Evolutionary conservation across 208 protist species (phyloP).

Genomic region (Herpetomonas tarakana): DNA sequence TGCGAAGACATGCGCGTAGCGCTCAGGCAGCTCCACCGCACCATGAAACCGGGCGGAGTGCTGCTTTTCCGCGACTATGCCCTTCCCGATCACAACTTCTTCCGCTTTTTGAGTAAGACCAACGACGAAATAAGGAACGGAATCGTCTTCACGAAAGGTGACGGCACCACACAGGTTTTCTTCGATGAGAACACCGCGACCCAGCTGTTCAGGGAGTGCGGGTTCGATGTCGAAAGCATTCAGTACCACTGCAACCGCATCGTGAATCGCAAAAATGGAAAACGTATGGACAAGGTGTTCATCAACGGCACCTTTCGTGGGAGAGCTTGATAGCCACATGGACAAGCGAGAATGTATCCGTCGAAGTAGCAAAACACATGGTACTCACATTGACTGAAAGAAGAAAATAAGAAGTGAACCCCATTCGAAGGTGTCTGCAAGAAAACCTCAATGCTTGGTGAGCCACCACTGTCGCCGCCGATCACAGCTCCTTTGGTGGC

Average conservation of each 20-base stretch:
- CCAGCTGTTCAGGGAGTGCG: constrained; percentile 38
- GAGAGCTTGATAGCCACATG: no score
- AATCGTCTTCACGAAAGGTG: constrained; percentile 61
- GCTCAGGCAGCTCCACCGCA: constrained; percentile 28
- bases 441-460: no score
- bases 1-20: constrained; percentile 53
- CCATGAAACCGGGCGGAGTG: constrained; percentile 46
- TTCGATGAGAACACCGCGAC: constrained; percentile 54
- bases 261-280: constrained; percentile 79
- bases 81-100: constrained; percentile 75
- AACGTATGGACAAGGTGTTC: constrained; percentile 86
- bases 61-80: constrained; percentile 79
- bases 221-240: constrained; percentile 40
- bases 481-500: no score
- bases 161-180: constrained; percentile 73
- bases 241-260: constrained; percentile 84
- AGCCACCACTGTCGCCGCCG: no score
- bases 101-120: constrained; percentile 60
- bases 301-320: constrained; percentile 69
- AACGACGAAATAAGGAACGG: constrained; percentile 15
- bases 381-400: background rate
- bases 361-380: no score
- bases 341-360: no score
- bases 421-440: no score
- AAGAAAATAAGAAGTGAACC: background rate